phyloP scores from a whole-genome alignment of 805 yeast species.

The Kodamaea kakaduensis region DNA sequence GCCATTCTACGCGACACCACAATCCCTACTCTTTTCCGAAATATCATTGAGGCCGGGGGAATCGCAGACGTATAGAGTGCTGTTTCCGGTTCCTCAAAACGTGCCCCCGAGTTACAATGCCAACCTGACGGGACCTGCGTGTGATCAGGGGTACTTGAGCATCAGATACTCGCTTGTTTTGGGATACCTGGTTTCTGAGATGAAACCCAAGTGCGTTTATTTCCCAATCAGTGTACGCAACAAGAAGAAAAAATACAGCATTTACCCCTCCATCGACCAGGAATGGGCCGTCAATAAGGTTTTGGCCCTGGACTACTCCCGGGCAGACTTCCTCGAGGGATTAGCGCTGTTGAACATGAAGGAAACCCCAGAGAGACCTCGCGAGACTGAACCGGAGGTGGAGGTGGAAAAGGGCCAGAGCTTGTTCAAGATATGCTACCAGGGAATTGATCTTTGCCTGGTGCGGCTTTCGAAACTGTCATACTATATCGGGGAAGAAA shows the following conservation, averaged over 20 bases:
- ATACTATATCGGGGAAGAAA: slow-evolving; percentile 38
- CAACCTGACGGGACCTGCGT: slow-evolving; percentile 35
- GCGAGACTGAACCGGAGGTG: slow-evolving; percentile 13
- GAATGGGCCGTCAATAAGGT: slow-evolving; percentile 5
- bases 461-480: slow-evolving; percentile 31
- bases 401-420: slow-evolving; percentile 17
- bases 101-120: slow-evolving; percentile 41
- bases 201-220: slow-evolving; percentile 25
- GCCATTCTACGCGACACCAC: slow-evolving; percentile 41
- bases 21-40: slow-evolving; percentile 35
- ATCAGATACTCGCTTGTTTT: slow-evolving; percentile 35
- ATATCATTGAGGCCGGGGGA: slow-evolving; percentile 18
- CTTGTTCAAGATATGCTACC: slow-evolving; percentile 36
- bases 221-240: slow-evolving; percentile 30
- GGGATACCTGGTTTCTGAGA: slow-evolving; percentile 21
- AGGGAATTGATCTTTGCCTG: slow-evolving; percentile 29
- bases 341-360: slow-evolving; percentile 29
- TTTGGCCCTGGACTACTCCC: slow-evolving; percentile 2
- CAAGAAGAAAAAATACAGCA: slow-evolving; percentile 2
- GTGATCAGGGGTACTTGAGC: slow-evolving; percentile 38
- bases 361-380: slow-evolving; percentile 31
- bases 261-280: slow-evolving; percentile 7
- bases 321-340: slow-evolving; percentile 24
- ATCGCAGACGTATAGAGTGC: slow-evolving; percentile 18
- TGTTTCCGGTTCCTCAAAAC: slow-evolving; percentile 13